Base-by-base conservation (phyloP, 1,284 basidiomycete genomes). In the Ustilago xerochloae region DNA sequence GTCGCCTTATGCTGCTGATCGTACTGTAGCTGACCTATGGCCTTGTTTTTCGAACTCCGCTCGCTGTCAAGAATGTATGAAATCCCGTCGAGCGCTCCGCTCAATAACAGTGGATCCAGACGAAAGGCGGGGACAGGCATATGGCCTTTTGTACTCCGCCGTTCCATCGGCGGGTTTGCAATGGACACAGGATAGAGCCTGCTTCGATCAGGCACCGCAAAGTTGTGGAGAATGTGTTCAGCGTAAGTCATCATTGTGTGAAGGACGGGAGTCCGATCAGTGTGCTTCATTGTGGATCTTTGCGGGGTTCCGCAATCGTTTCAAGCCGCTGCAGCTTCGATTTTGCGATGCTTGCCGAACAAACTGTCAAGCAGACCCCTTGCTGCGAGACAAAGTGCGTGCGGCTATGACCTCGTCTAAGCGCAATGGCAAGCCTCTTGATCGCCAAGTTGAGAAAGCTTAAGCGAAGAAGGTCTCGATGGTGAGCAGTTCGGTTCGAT, bases 31-130 rank as follows among this genome's bases (percentile, higher is more conserved):
- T n/a, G n/a, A n/a, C n/a, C n/a, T n/a, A n/a, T n/a, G n/a, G 50
- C 50, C 35, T 43, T 46, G 33, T 32, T 24, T 18, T 57, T 57
- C 35, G 28, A 63, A 38, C 49, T 39, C 61, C 48, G 61, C 29
- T 32, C n/a, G 61, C 54, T 63, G 61, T 63, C 61, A 62, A 10
- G 41, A n/a, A n/a, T n/a, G n/a, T n/a, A n/a, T n/a, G n/a, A n/a
- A n/a, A n/a, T n/a, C n/a, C n/a, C n/a, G n/a, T n/a, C n/a, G n/a
- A n/a, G n/a, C n/a, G n/a, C n/a, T n/a, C n/a, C n/a, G n/a, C n/a
- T n/a, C n/a, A n/a, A n/a, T n/a, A n/a, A n/a, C n/a, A n/a, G n/a
- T n/a, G n/a, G n/a, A n/a, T n/a, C n/a, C n/a, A n/a, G n/a, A n/a
- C n/a, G n/a, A n/a, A n/a, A n/a, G n/a, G n/a, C n/a, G n/a, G n/a